These are phyloP conservation scores for Zizania palustris DNA, from an alignment of 202 grass and related monocot genomes.

Conservation along the genomic window DNA sequence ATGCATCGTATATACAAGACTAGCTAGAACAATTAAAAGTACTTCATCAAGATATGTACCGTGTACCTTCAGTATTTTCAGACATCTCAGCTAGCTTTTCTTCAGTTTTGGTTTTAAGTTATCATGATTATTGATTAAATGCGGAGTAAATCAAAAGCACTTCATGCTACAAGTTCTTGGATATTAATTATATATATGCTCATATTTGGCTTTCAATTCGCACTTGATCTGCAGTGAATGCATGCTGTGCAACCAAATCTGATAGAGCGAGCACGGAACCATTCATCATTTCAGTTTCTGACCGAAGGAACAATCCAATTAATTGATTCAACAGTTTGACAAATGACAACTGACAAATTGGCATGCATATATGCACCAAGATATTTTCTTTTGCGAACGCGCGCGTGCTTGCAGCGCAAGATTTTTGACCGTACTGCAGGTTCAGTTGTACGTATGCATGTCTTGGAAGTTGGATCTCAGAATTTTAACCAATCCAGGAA, in stretches of 20 bases:
- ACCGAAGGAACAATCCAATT: neutral
- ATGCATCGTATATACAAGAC: slow-evolving; percentile 9
- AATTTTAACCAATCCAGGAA: neutral
- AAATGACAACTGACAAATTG: slow-evolving; percentile 15
- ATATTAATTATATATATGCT: neutral
- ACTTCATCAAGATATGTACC: neutral
- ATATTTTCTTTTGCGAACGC: slow-evolving; percentile 9
- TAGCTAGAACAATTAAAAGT: neutral
- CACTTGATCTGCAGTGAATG: slow-evolving; percentile 17
- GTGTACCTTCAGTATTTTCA: neutral
- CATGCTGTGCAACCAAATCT: slow-evolving; percentile 6
- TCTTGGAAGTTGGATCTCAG: neutral
- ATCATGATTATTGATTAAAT: slow-evolving; percentile 9
- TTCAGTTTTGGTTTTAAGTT: slow-evolving; percentile 12
- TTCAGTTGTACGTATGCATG: neutral
- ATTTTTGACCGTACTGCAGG: neutral
- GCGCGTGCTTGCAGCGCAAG: slow-evolving; percentile 9
- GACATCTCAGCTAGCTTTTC: slow-evolving; percentile 5
- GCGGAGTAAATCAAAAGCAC: slow-evolving; percentile 6
- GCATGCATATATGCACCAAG: neutral
- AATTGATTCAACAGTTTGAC: slow-evolving; percentile 14
- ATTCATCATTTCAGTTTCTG: slow-evolving; percentile 17
- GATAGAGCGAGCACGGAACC: slow-evolving; percentile 6
- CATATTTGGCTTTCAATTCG: slow-evolving; percentile 20
- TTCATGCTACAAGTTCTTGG: neutral